Base-by-base conservation (phyloP, 2,329 filamentous ascomycete species). In the Colletotrichum eremochloae region DNA sequence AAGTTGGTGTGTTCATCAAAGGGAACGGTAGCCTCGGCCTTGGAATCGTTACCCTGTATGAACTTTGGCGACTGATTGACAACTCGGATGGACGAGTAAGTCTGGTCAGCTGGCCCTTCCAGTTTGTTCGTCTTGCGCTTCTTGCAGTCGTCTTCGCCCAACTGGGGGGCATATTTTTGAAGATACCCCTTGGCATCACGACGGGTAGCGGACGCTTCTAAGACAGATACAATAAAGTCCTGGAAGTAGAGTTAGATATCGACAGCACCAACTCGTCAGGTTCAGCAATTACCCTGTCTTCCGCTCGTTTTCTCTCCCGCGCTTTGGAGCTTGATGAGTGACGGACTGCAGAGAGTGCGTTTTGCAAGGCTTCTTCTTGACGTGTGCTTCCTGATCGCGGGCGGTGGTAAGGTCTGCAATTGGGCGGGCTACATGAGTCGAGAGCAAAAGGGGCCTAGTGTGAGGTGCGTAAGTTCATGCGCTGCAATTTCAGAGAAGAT, bases 111-210 rank as follows among this genome's bases (percentile, higher is more conserved):
- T 29, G 46, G 38, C 15, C 33, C 61, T 46, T 50, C 50, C 20
- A 48, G 24, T 40, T 64, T 40, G 29, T 48, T n/a, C 11, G 42
- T 36, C 40, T 65, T 62, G 50, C 50, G 48, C 33, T 66, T 73
- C 36, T 63, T 57, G 56, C 42, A 46, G 5, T 20, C 44, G n/a
- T 31, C 62, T 38, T 73, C 68, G 38, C 68, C 71, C 20, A 52
- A 42, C 20, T 58, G 62, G 31, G 72, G 78, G 75, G 76, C 91
- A 80, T 98, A 97, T 73, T 94, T 95, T 76, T 96, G 93, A 20
- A 99, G 87, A 79, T 98, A 99, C 48, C 94, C 91, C 81, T 93
- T 95, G 60, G 95, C 95, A 84, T 99, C 96, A 77, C 96, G 91
- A 82, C 95, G 97, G 0, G 96, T 98, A 7, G 95, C 93, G 14